Base-by-base conservation (phyloP, 176 grass and related monocot species). In the Phragmites australis region DNA sequence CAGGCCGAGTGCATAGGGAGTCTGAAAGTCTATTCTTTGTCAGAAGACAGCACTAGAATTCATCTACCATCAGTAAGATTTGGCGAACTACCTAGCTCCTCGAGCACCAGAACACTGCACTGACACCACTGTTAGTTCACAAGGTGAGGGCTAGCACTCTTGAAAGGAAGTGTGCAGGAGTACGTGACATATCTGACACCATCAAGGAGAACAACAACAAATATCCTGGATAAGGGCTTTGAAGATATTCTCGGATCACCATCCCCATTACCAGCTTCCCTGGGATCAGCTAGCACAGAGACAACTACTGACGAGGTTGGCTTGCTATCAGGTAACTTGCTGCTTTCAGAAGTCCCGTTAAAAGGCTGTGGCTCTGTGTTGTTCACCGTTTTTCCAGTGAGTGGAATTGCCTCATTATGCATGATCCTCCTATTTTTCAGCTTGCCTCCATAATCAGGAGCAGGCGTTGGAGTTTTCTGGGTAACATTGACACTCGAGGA, bases 171-270 rank as follows among this genome's bases (percentile, higher is more conserved):
- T 23, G 83, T 90, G 84, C 97, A 99, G 18, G 97, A 99, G 74
- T 99, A 99, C 1, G 97, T 99, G 29, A 96, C 97, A 82, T 99
- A 99, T 86, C 94, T 96, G 76, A 87, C 84, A 65, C 97, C 90
- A 25, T 99, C 97, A 45, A 99, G 54, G 61, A 99, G 97, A 67
- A 99, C 76, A 1, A 99, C 93, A 51, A 99, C 93, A 86, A 99
- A 99, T 83, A 99, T 91, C 46, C 85, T 85, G 46, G 97, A 96
- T 31, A 93, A 76, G 11, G 97, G 85, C 54, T 90, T 99, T 0
- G 90, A 62, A 0, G 88, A 87, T 71, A 99, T 76, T 71, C 92
- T 91, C 1, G 81, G 89, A 83, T 99, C 93, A 72, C 68, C 83
- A 42, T 95, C 97, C 0, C 88, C 88, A 68, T 92, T 87, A 74